phyloP scores from a whole-genome alignment of 768 basidiomycete species.

The Lactarius quietus region DNA sequence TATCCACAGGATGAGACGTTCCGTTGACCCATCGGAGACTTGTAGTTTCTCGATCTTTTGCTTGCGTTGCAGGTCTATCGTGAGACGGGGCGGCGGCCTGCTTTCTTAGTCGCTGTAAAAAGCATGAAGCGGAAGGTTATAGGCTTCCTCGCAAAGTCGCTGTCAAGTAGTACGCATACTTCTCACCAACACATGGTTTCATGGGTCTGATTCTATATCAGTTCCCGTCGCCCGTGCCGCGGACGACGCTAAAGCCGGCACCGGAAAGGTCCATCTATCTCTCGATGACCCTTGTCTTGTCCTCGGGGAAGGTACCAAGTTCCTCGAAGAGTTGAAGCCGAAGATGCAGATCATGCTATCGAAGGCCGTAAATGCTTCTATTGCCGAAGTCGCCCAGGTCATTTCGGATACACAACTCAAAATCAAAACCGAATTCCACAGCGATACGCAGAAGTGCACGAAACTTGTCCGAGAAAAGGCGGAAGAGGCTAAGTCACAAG shows the following conservation, averaged over 20 bases:
- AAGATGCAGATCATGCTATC: conserved; percentile 86
- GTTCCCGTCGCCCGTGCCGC: conserved; percentile 93
- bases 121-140: conserved; percentile 79
- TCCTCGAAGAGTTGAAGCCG: conserved; percentile 67
- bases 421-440: conserved; percentile 83
- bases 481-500: conserved; percentile 53
- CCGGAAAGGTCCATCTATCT: conserved; percentile 69
- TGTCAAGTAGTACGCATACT: conserved; percentile 75
- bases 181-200: not conserved
- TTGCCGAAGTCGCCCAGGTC: conserved; percentile 85
- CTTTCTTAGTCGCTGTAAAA: conserved; percentile 84
- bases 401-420: conserved; percentile 82
- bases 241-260: conserved; percentile 75
- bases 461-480: conserved; percentile 61
- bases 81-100: conserved; percentile 75
- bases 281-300: conserved; percentile 74
- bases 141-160: conserved; percentile 69
- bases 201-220: conserved; percentile 31
- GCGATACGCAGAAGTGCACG: conserved; percentile 73
- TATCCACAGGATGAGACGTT: not conserved
- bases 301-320: conserved; percentile 76
- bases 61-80: conserved; percentile 79
- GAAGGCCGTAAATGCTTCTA: conserved; percentile 67
- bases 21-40: conserved; percentile 3
- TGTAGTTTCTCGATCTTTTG: conserved; percentile 87